Percentiles rank a stretch among this genome's conserved stretches.
Conservation (phyloP, 2,329 filamentous ascomycete species). For the Colletotrichum chlorophyti region DNA sequence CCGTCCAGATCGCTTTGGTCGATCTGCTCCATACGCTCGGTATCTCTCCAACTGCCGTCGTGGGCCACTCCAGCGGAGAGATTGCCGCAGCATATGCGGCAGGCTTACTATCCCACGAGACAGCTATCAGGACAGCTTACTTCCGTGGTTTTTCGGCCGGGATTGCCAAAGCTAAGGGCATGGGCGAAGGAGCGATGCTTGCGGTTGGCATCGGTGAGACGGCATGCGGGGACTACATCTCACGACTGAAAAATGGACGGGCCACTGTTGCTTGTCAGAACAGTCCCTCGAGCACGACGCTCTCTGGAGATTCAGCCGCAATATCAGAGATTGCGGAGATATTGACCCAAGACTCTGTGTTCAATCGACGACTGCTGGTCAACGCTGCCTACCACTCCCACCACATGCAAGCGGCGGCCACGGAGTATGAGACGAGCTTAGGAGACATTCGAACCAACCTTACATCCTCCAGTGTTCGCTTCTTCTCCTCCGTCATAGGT, state of each 20-base stretch:
- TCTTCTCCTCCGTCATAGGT: no score
- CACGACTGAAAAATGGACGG: background rate
- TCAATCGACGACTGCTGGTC: conserved; percentile 33
- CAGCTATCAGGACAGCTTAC: conserved; percentile 32
- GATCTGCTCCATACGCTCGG: conserved; percentile 34
- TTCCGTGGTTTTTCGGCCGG: conserved; percentile 28
- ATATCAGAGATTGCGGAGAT: background rate
- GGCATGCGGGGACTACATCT: background rate
- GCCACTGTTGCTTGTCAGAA: conserved; percentile 19
- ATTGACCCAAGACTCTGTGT: background rate
- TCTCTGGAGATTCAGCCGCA: background rate
- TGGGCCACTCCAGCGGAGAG: conserved; percentile 35
- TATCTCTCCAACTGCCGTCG: conserved; percentile 29
- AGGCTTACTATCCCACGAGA: conserved; percentile 24
- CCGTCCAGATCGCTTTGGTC: conserved; percentile 43
- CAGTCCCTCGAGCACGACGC: conserved; percentile 3
- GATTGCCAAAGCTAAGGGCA: background rate
- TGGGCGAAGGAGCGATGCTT: conserved; percentile 16
- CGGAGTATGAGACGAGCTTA: no score
- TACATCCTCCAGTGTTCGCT: no score
- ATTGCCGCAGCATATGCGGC: conserved; percentile 34
- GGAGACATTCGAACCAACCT: no score
- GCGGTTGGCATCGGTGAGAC: conserved; percentile 9
- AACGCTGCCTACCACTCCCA: conserved; percentile 42
- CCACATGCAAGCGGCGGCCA: conserved; percentile 24